phyloP scores from a whole-genome alignment of 2,329 filamentous ascomycete genomes.

The Teratosphaeria gauchensis region DNA sequence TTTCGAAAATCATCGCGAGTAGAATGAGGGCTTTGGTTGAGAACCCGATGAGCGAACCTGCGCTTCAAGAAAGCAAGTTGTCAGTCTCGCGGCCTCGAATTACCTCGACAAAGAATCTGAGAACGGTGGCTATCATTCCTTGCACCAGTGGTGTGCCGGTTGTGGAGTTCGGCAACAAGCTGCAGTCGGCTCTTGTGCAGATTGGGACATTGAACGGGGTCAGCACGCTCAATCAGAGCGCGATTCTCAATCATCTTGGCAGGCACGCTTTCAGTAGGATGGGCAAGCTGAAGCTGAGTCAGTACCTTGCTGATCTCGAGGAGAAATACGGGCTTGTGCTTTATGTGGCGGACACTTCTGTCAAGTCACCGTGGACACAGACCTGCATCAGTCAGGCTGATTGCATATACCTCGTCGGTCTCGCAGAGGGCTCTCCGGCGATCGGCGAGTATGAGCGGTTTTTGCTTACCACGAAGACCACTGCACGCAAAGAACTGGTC shows the following conservation, averaged over 20 bases:
- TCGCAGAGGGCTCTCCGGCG: conserved; percentile 79
- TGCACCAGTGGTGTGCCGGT: conserved; percentile 88
- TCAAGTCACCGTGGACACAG: conserved; percentile 96
- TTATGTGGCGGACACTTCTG: conserved; percentile 92
- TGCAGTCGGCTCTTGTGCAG: conserved; percentile 80
- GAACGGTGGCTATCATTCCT: conserved; percentile 85
- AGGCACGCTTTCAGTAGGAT: conserved; percentile 95
- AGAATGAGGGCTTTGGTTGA: conserved; percentile 86
- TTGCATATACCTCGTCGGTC: conserved; percentile 83
- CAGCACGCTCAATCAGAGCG: conserved; percentile 83
- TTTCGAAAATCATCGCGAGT: conserved; percentile 95
- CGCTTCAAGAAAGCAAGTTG: conserved; percentile 31
- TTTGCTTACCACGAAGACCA: conserved; percentile 93
- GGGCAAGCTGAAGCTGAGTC: conserved; percentile 89
- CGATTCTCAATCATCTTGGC: conserved; percentile 88
- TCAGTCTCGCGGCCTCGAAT: conserved; percentile 50
- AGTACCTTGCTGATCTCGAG: conserved; percentile 92
- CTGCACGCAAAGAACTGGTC: conserved; percentile 84
- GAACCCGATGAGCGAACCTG: conserved; percentile 56
- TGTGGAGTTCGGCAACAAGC: conserved; percentile 81
- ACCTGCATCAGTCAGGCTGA: conserved; percentile 96
- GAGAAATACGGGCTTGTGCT: conserved; percentile 94
- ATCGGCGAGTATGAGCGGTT: conserved; percentile 97
- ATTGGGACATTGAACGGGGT: conserved; percentile 84
- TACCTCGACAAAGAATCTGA: conserved; percentile 81